Percentiles rank a stretch among this genome's conserved stretches.
Evolutionary conservation across 1,284 basidiomycete genomes (phyloP).

Genomic region (Ganoderma sinense): DNA sequence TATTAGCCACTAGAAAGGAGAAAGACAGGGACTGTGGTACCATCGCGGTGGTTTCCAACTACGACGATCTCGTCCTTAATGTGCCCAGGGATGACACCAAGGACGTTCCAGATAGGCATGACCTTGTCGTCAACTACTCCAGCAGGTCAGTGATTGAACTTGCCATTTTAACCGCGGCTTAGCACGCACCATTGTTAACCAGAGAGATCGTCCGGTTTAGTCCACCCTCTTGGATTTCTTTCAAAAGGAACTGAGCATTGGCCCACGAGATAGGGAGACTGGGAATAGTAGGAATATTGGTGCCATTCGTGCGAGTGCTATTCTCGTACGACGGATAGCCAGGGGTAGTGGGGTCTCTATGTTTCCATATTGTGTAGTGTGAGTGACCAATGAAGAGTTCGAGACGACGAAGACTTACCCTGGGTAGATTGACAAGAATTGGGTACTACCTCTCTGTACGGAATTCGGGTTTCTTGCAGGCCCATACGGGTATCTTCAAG

Average conservation of each 20-base stretch:
- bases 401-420: conserved; percentile 35
- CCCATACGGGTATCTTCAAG: conserved; percentile 72
- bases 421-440: conserved; percentile 83
- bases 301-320: conserved; percentile 70
- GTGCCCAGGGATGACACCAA: conserved; percentile 89
- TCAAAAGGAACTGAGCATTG: conserved; percentile 68
- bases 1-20: not conserved
- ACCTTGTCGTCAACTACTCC: conserved; percentile 71
- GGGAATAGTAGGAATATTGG: conserved; percentile 82
- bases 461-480: conserved; percentile 87
- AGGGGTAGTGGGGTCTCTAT: conserved; percentile 84
- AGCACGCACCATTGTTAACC: conserved; percentile 64
- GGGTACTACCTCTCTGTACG: conserved; percentile 88
- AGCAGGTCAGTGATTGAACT: not conserved
- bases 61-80: conserved; percentile 87
- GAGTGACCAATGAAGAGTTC: not conserved
- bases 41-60: conserved; percentile 90
- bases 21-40: conserved; percentile 44
- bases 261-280: conserved; percentile 79
- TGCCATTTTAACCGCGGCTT: not conserved
- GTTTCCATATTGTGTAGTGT: not conserved
- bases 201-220: conserved; percentile 59
- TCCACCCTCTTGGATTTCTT: conserved; percentile 55
- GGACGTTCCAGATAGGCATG: conserved; percentile 85
- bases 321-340: conserved; percentile 90